Conservation (phyloP, 306 rosid genomes). For the Acacia confusa region DNA sequence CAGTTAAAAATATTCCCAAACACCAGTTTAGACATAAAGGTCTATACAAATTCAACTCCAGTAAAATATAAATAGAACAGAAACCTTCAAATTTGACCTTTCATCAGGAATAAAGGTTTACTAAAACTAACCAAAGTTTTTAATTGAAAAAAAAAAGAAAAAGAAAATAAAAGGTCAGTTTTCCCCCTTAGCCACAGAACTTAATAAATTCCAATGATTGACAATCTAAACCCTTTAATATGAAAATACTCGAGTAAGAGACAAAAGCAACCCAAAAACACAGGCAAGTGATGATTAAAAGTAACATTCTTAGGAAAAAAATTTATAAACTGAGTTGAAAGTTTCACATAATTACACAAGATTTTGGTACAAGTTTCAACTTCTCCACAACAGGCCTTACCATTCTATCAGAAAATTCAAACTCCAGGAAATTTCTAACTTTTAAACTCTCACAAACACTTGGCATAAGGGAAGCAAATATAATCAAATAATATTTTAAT, state of each 20-base stretch:
- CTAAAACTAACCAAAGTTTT: not conserved
- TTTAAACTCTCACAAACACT: not conserved
- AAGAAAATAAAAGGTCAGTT: not conserved
- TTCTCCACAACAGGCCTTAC: not conserved
- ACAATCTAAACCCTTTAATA: not conserved
- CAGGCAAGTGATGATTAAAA: not conserved
- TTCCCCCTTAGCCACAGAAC: not conserved
- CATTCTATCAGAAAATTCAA: not conserved
- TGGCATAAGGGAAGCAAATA: not conserved
- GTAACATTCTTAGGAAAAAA: not conserved
- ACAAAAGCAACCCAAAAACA: not conserved
- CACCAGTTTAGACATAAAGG: not conserved
- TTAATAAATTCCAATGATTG: not conserved
- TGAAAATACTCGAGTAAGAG: not conserved
- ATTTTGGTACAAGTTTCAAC: not conserved
- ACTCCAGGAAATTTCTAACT: not conserved
- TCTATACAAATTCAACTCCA: not conserved
- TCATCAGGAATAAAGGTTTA: conserved; percentile 1
- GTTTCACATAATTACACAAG: not conserved
- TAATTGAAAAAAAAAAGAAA: not conserved
- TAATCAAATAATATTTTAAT: not conserved
- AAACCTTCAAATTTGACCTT: conserved; percentile 17
- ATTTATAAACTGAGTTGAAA: not conserved
- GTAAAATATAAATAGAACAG: conserved; percentile 19
- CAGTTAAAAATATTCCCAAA: conserved; percentile 3